These are phyloP conservation scores for Cavenderia fasciculata DNA, from an alignment of 78 protist genomes.

Conservation along the genomic window DNA sequence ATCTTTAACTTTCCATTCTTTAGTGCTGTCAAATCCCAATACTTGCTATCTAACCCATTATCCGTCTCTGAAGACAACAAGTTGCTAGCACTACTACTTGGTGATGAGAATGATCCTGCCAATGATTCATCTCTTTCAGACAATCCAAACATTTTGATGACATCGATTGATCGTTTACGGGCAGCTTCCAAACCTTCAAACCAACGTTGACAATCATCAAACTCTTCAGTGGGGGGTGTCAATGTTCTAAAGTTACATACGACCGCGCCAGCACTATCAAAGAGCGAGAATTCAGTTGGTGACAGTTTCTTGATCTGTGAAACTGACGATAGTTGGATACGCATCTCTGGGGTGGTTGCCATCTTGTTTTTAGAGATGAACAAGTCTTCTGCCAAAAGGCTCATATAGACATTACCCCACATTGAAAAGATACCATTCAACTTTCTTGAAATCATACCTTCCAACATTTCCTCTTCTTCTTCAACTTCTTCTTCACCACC, in stretches of 20 bases:
- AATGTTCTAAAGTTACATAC: conserved; percentile 70
- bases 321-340: conserved; percentile 25
- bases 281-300: conserved; percentile 63
- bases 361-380: conserved; percentile 26
- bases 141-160: conserved; percentile 59
- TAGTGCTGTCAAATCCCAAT: conserved; percentile 28
- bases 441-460: conserved; percentile 68
- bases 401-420: conserved; percentile 48
- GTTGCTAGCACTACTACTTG: no score
- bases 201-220: conserved; percentile 72
- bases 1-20: conserved; percentile 68
- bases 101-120: neutral
- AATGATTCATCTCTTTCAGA: conserved; percentile 9
- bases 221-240: conserved; percentile 33
- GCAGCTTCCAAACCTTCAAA: conserved; percentile 68
- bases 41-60: neutral
- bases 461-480: conserved; percentile 54
- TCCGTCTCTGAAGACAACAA: no score
- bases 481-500: conserved; percentile 23
- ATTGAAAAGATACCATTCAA: conserved; percentile 60
- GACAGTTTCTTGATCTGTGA: conserved; percentile 44
- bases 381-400: conserved; percentile 50
- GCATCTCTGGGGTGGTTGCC: conserved; percentile 41
- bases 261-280: conserved; percentile 1
- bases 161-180: conserved; percentile 63